Evolutionary conservation across 768 basidiomycete species (phyloP).

Genomic region (Cystofilobasidium capitatum): DNA sequence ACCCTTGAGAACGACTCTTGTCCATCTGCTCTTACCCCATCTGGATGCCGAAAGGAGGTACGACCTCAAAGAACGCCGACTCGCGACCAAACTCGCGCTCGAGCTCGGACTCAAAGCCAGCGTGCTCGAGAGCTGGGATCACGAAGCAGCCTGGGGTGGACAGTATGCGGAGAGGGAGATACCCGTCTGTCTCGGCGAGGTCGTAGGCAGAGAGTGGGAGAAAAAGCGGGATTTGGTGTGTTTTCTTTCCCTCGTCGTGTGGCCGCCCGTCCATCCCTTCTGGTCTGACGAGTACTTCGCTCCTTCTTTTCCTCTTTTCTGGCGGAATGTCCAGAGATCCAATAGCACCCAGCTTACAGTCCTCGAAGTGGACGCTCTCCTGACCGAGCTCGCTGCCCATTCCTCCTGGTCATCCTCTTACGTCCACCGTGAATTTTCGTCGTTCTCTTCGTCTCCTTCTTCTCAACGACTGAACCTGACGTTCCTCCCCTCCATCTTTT

Average conservation of each 20-base stretch:
- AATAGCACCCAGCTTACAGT: conserved; percentile 39
- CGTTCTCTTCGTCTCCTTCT: conserved; percentile 36
- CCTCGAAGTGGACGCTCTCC: conserved; percentile 52
- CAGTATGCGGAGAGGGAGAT: conserved; percentile 43
- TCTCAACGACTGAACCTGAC: conserved; percentile 28
- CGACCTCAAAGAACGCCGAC: conserved; percentile 18
- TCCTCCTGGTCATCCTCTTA: conserved; percentile 49
- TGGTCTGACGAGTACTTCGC: conserved; percentile 14
- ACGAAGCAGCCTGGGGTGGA: conserved; percentile 30
- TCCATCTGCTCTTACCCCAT: conserved; percentile 76
- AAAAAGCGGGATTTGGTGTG: conserved; percentile 42
- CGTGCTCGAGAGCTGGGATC: conserved; percentile 36
- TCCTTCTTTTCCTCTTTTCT: neutral
- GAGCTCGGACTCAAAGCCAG: conserved; percentile 13
- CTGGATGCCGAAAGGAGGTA: conserved; percentile 63
- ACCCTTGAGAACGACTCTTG: conserved; percentile 47
- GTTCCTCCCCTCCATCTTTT: neutral
- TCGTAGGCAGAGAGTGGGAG: conserved; percentile 46
- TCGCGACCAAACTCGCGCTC: neutral
- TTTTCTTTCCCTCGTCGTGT: conserved; percentile 7
- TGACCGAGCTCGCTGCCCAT: conserved; percentile 63
- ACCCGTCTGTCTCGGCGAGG: conserved; percentile 61
- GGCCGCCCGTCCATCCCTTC: neutral
- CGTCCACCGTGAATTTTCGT: conserved; percentile 33
- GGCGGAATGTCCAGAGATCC: neutral